Percentiles rank a stretch among this genome's conserved stretches.
Conservation (phyloP, 768 basidiomycete species). For the Boletellus ananas region DNA sequence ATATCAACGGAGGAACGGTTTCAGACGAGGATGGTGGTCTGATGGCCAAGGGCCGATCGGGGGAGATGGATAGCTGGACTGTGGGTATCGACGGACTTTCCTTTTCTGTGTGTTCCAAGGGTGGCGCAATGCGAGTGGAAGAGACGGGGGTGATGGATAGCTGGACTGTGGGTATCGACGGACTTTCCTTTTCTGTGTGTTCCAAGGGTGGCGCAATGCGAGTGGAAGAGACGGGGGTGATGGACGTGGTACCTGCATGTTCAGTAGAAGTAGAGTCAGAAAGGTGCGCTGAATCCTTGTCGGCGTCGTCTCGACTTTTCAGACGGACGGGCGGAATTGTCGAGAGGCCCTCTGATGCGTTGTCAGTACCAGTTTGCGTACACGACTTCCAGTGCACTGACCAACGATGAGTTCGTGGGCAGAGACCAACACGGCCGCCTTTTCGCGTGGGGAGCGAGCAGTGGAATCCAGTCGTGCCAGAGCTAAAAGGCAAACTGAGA, state of each 20-base stretch:
- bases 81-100: constrained; percentile 7
- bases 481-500: constrained; percentile 38
- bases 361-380: not conserved
- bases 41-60: not conserved
- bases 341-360: constrained; percentile 63
- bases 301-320: constrained; percentile 51
- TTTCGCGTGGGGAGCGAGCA: constrained; percentile 66
- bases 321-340: constrained; percentile 70
- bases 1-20: constrained; percentile 8
- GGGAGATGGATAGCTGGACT: constrained; percentile 5
- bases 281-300: not conserved
- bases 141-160: constrained; percentile 1
- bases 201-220: not conserved
- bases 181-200: not conserved
- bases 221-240: constrained; percentile 1
- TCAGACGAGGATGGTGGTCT: constrained; percentile 8
- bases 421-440: constrained; percentile 73
- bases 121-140: not conserved
- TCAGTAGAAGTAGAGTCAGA: not conserved
- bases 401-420: constrained; percentile 87
- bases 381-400: constrained; percentile 24
- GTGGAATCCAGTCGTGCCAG: constrained; percentile 47
- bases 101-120: not conserved
- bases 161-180: constrained; percentile 11
- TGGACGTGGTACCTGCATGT: not conserved